Percentiles rank a stretch among this genome's conserved stretches.
These are phyloP conservation scores for Saccharomycopsis amapae DNA, from an alignment of 805 yeast genomes.

Conservation along the genomic window DNA sequence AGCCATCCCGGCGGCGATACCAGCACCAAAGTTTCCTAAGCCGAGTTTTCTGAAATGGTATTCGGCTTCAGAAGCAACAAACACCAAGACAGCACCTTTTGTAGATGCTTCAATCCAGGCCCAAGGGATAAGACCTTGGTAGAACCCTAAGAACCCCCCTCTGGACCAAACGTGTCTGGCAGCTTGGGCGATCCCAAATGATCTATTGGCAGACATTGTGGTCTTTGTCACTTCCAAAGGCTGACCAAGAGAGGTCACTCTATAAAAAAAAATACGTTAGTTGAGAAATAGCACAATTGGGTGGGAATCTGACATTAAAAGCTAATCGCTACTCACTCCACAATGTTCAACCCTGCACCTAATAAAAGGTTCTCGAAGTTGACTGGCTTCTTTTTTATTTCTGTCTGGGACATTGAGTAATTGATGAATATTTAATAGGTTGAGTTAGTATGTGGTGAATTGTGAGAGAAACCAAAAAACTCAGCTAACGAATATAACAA, in stretches of 20 bases:
- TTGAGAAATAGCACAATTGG: background rate
- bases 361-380: constrained; percentile 82
- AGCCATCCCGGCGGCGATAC: constrained; percentile 90
- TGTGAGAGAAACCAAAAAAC: too few relatives aligned
- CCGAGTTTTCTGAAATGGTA: constrained; percentile 63
- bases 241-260: constrained; percentile 89
- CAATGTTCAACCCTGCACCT: constrained; percentile 89
- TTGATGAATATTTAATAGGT: too few relatives aligned
- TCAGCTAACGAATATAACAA: too few relatives aligned
- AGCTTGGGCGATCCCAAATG: constrained; percentile 58
- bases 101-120: constrained; percentile 99
- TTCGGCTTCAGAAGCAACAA: constrained; percentile 90
- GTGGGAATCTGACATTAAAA: background rate
- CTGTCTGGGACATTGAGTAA: constrained; percentile 20
- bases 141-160: constrained; percentile 88
- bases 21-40: constrained; percentile 65
- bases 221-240: constrained; percentile 95
- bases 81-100: constrained; percentile 91
- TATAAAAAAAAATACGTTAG: constrained; percentile 7
- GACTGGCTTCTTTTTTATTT: constrained; percentile 73
- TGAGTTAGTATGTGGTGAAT: too few relatives aligned
- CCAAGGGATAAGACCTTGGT: constrained; percentile 98
- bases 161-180: constrained; percentile 78
- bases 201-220: constrained; percentile 96
- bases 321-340: constrained; percentile 40